A percentile compares a stretch with the other conserved stretches of the same genome.
phyloP scores from a whole-genome alignment of 371 early-diverging fungal genomes.

The Conidiobolus incongruus region DNA sequence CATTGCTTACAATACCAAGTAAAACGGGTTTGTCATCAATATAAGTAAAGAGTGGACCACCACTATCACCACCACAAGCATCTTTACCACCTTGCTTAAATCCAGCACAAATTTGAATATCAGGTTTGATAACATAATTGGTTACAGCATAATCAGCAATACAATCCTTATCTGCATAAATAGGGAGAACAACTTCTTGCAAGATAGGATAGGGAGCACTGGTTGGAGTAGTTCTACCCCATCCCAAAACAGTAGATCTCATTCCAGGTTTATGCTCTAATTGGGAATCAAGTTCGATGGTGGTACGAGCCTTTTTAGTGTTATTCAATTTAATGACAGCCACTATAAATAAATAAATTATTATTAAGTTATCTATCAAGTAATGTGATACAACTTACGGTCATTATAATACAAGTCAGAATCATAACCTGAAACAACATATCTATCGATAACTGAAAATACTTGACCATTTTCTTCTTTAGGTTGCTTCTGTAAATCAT shows the following conservation, averaged over 20 bases:
- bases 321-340: neutral
- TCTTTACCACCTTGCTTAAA: conserved; percentile 12
- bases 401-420: neutral
- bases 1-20: neutral
- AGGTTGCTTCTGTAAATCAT: neutral
- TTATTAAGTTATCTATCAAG: neutral
- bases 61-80: conserved; percentile 20
- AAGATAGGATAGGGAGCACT: conserved; percentile 7
- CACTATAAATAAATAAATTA: neutral
- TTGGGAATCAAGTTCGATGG: neutral
- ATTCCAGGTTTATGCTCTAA: conserved; percentile 5
- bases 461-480: neutral
- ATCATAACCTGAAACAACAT: neutral
- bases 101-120: conserved; percentile 13
- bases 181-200: conserved; percentile 9
- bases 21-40: neutral
- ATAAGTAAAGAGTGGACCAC: conserved; percentile 12
- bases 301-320: neutral
- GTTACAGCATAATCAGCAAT: conserved; percentile 9
- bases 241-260: conserved; percentile 14
- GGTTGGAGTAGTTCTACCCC: conserved; percentile 13
- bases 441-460: neutral
- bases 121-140: conserved; percentile 8
- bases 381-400: neutral
- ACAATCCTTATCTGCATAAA: conserved; percentile 7